phyloP scores from a whole-genome alignment of 768 basidiomycete genomes.

The Naganishia randhawae region DNA sequence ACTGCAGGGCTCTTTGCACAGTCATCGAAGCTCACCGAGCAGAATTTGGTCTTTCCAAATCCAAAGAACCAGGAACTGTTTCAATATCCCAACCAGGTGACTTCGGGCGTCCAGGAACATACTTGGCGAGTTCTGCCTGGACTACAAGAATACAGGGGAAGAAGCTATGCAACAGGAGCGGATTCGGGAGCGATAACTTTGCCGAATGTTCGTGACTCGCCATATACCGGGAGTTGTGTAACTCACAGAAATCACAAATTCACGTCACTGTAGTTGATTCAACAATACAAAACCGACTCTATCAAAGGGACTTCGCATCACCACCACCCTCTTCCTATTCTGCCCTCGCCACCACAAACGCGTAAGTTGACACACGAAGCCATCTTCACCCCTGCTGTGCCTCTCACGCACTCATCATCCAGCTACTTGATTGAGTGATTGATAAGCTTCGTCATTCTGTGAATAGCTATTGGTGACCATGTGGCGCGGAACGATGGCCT shows the following conservation, averaged over 20 bases:
- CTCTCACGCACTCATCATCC: no score
- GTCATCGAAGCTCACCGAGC: slow-evolving; percentile 23
- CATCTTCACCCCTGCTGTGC: no score
- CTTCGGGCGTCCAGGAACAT: not conserved
- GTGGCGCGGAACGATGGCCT: slow-evolving; percentile 37
- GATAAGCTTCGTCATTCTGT: not conserved
- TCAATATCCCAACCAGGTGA: not conserved
- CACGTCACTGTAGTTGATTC: not conserved
- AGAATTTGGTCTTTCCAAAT: not conserved
- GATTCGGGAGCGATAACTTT: slow-evolving; percentile 36
- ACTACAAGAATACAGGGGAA: slow-evolving; percentile 36
- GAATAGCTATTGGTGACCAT: slow-evolving; percentile 7
- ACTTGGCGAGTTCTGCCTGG: slow-evolving; percentile 4
- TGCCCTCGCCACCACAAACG: slow-evolving; percentile 29
- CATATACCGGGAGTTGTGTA: not conserved
- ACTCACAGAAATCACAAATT: not conserved
- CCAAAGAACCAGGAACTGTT: not conserved
- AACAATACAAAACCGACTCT: slow-evolving; percentile 5
- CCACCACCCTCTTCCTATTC: slow-evolving; percentile 21
- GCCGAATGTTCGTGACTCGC: slow-evolving; percentile 31
- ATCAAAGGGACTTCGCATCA: not conserved
- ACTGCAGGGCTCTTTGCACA: slow-evolving; percentile 46
- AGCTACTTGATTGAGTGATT: no score
- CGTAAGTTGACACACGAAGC: slow-evolving; percentile 2
- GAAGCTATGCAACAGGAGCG: slow-evolving; percentile 36